phyloP scores from a whole-genome alignment of 169 alveolate genomes.

The Plasmodium coatneyi region DNA sequence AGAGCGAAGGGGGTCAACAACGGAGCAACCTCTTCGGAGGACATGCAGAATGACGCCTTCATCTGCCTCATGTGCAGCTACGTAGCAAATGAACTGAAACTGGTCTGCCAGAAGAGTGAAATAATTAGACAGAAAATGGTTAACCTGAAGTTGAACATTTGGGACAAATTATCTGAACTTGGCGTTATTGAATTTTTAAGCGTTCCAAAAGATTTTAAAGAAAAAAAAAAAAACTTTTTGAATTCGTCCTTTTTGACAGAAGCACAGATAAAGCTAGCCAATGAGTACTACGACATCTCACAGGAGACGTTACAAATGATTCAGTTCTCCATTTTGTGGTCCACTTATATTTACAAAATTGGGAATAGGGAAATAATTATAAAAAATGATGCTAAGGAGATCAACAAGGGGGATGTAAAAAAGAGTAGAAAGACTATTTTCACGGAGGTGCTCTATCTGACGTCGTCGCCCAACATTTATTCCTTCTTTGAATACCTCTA shows the following conservation, averaged over 20 bases:
- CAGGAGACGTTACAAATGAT: slow-evolving; percentile 64
- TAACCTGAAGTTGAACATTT: slow-evolving; percentile 22
- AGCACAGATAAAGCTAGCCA: slow-evolving; percentile 65
- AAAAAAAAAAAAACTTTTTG: slow-evolving; percentile 39
- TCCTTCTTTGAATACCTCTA: slow-evolving; percentile 70
- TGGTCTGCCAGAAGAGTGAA: slow-evolving; percentile 64
- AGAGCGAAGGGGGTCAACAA: neutral
- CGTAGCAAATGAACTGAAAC: slow-evolving; percentile 57
- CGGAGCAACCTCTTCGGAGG: neutral
- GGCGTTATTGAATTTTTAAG: slow-evolving; percentile 69
- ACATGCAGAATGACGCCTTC: slow-evolving; percentile 2
- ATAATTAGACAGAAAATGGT: slow-evolving; percentile 62
- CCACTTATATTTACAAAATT: slow-evolving; percentile 62
- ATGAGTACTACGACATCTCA: slow-evolving; percentile 68
- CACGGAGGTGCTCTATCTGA: slow-evolving; percentile 67
- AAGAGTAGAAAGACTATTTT: slow-evolving; percentile 49
- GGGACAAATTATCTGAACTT: slow-evolving; percentile 62
- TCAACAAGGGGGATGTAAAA: slow-evolving; percentile 34
- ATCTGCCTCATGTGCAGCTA: slow-evolving; percentile 72
- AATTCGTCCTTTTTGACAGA: slow-evolving; percentile 63
- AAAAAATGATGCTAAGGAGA: slow-evolving; percentile 39
- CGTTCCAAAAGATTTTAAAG: slow-evolving; percentile 70
- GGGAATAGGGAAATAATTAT: slow-evolving; percentile 53
- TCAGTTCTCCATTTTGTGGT: slow-evolving; percentile 69
- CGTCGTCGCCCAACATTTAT: slow-evolving; percentile 64